Base-by-base conservation (phyloP, 192 early-diverging fungal species). In the Rhizoclosmatium globosum region DNA sequence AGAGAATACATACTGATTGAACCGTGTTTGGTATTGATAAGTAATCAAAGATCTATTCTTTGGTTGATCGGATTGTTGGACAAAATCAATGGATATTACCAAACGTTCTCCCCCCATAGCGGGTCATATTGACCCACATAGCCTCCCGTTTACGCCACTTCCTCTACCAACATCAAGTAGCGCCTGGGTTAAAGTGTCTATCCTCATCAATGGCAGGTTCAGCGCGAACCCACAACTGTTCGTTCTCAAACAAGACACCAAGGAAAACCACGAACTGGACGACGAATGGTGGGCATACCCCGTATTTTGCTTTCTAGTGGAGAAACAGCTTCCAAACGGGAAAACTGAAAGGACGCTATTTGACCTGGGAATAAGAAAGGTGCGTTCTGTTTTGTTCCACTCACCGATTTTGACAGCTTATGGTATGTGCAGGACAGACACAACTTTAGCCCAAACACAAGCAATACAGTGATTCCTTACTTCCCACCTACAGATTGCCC, bases 171-270 rank as follows among this genome's bases (percentile, higher is more conserved):
- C 60, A 7, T 21, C 9, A n/a, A 48, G 19, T 41, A 15, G 15
- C 4, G 69, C 69, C 6, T 23, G 23, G n/a, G 69, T 71, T 4
- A 48, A 48, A 9, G 69, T 71, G 50, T 39, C n/a, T n/a, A 44
- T 71, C 13, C 46, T 71, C 19, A 23, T 71, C 47, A 71, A 71
- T 41, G 69, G 69, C 21, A 15, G 50, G 4, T 71, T 71, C 69
- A 71, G 23, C 15, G 46, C 69, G 38, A 42, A 71, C 69, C 69
- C 69, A 44, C 69, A 46, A 9, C 48, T 56, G 19, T 71, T 71
- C 39, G 69, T 71, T 7, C 13, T 42, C 41, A n/a, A 46, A n/a
- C 23, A 68, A 3, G 44, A 47, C 13, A 39, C 62, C 0, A 47
- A 68, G 19, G 66, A 19, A 2, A 39, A 31, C 23, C 42, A 68